Percentiles rank a stretch among this genome's conserved stretches.
phyloP scores from a whole-genome alignment of 371 early-diverging fungal species.

The Neoconidiobolus thromboides region DNA sequence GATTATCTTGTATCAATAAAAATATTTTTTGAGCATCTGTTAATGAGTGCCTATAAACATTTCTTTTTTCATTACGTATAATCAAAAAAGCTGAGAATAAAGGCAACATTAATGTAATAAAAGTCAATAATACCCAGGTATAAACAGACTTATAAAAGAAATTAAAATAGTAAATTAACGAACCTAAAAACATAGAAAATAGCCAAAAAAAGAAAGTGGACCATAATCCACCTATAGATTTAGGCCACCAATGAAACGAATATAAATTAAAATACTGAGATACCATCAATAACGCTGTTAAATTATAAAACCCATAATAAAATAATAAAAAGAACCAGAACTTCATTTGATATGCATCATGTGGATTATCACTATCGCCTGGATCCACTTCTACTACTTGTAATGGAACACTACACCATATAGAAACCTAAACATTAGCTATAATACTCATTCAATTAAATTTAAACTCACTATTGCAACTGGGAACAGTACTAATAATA shows the following conservation, averaged over 20 bases:
- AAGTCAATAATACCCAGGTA: conserved; percentile 46
- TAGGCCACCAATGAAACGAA: conserved; percentile 61
- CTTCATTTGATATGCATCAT: conserved; percentile 16
- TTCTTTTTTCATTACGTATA: conserved; percentile 28
- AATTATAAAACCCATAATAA: conserved; percentile 56
- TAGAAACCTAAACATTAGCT: background rate
- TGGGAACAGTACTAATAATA: conserved; percentile 4
- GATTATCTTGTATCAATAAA: conserved; percentile 21
- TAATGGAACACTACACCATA: conserved; percentile 3
- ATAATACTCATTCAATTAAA: too few species aligned
- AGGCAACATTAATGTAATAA: conserved; percentile 46
- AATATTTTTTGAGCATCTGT: conserved; percentile 22
- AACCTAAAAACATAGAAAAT: conserved; percentile 30
- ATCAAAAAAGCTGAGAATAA: conserved; percentile 35
- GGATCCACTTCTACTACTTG: background rate
- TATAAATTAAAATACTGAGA: conserved; percentile 53
- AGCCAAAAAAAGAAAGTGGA: conserved; percentile 45
- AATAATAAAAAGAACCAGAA: conserved; percentile 57
- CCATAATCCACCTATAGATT: conserved; percentile 27
- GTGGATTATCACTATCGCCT: background rate
- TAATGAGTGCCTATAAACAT: conserved; percentile 20
- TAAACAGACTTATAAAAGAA: conserved; percentile 25
- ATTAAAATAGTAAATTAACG: conserved; percentile 25
- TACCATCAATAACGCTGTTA: conserved; percentile 39
- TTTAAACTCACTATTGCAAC: background rate